These are phyloP conservation scores for Botrytis medusae DNA, from an alignment of 2,329 filamentous ascomycete species.

Conservation along the genomic window DNA sequence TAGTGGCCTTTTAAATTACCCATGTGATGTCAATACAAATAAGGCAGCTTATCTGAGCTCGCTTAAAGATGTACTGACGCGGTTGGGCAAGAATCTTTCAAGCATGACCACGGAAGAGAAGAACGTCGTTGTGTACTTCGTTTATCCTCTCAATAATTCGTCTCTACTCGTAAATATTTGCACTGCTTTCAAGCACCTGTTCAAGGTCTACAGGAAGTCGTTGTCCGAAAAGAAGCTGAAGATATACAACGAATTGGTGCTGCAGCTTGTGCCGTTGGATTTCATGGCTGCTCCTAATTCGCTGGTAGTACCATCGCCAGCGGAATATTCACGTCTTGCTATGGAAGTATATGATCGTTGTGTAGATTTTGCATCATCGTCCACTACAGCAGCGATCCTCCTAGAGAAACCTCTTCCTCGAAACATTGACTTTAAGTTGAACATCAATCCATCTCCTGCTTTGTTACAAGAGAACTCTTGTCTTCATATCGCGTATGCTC, in stretches of 20 bases:
- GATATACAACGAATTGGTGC: slow-evolving; percentile 63
- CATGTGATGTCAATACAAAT: slow-evolving; percentile 31
- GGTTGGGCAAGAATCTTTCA: slow-evolving; percentile 37
- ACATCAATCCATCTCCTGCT: slow-evolving; percentile 65
- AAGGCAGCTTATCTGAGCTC: slow-evolving; percentile 29
- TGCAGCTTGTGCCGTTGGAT: slow-evolving; percentile 72
- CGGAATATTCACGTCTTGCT: slow-evolving; percentile 62
- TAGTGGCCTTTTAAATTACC: slow-evolving; percentile 36
- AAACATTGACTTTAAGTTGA: slow-evolving; percentile 73
- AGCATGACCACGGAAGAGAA: slow-evolving; percentile 42
- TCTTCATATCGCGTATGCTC: slow-evolving; percentile 76
- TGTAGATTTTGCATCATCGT: slow-evolving; percentile 54
- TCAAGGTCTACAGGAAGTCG: slow-evolving; percentile 59
- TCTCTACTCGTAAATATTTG: slow-evolving; percentile 68
- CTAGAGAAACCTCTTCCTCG: slow-evolving; percentile 70
- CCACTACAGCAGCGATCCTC: slow-evolving; percentile 68
- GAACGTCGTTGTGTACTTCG: slow-evolving; percentile 74
- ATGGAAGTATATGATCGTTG: slow-evolving; percentile 79
- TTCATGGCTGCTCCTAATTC: slow-evolving; percentile 63
- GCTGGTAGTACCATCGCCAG: slow-evolving; percentile 61
- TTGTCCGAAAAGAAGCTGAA: slow-evolving; percentile 50
- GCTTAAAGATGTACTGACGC: slow-evolving; percentile 36
- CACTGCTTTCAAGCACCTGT: slow-evolving; percentile 70
- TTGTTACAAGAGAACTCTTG: slow-evolving; percentile 76
- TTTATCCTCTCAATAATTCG: slow-evolving; percentile 65